phyloP scores from a whole-genome alignment of 2,329 filamentous ascomycete species.

The Epichloe gansuensis region DNA sequence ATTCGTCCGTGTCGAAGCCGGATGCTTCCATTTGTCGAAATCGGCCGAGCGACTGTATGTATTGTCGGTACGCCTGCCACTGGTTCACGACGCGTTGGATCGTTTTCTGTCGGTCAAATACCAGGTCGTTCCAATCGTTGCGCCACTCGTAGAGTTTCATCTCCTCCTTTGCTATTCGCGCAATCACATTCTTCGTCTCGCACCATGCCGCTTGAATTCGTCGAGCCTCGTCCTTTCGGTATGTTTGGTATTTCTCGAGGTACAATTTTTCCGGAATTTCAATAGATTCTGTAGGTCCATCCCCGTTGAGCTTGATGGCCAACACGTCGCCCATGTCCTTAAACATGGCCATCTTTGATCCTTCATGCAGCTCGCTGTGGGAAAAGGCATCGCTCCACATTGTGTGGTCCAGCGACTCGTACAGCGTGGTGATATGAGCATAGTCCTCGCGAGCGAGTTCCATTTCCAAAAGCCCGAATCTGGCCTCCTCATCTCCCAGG shows the following conservation, averaged over 20 bases:
- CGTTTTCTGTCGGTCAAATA: slow-evolving; percentile 18
- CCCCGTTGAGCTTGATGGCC: slow-evolving; percentile 30
- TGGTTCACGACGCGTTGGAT: slow-evolving; percentile 18
- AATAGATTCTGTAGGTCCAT: slow-evolving; percentile 29
- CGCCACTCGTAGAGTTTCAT: slow-evolving; percentile 15
- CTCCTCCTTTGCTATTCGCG: slow-evolving; percentile 14
- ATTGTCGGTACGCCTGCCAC: slow-evolving; percentile 21
- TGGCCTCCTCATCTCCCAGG: slow-evolving; percentile 20
- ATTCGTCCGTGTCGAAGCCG: slow-evolving; percentile 24
- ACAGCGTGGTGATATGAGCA: slow-evolving; percentile 27
- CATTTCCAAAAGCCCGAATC: slow-evolving; percentile 31
- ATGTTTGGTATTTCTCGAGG: slow-evolving; percentile 38
- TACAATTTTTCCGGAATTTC: slow-evolving; percentile 40
- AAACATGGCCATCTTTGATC: slow-evolving; percentile 29
- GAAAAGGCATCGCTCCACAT: slow-evolving; percentile 33
- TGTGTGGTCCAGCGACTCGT: slow-evolving; percentile 35
- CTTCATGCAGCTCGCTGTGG: slow-evolving; percentile 21
- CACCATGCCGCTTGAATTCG: slow-evolving; percentile 28
- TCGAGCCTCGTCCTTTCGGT: slow-evolving; percentile 31
- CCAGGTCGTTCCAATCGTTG: slow-evolving; percentile 14
- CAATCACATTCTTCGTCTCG: slow-evolving; percentile 18
- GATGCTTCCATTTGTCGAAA: slow-evolving; percentile 26
- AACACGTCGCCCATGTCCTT: slow-evolving; percentile 37
- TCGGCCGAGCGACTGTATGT: slow-evolving; percentile 22
- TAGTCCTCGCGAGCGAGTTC: slow-evolving; percentile 25